Conservation (phyloP, 1,284 basidiomycete genomes). For the Tremellales sp. region DNA sequence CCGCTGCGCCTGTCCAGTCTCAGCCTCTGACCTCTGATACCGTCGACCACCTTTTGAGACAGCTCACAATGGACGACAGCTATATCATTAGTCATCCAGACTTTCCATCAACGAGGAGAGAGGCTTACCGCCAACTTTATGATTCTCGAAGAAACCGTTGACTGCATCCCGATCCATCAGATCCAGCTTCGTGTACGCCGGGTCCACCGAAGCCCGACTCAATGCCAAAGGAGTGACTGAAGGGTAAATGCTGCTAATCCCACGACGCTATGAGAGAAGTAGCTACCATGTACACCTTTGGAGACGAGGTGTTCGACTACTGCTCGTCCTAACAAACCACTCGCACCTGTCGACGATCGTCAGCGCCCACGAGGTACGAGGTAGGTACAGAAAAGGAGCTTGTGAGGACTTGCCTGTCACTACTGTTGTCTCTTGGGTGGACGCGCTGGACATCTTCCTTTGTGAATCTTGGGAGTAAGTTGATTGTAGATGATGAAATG, state of each 20-base stretch:
- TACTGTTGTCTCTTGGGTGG: no score
- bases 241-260: no score
- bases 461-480: no score
- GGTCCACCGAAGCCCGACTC: constrained; percentile 37
- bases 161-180: constrained; percentile 48
- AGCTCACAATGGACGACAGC: constrained; percentile 50
- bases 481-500: no score
- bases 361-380: no score
- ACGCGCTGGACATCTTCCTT: no score
- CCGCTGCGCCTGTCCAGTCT: constrained; percentile 46
- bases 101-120: not conserved
- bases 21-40: no score
- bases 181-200: constrained; percentile 48
- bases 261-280: no score
- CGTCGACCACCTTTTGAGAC: not conserved
- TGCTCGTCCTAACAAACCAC: constrained; percentile 53
- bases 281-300: constrained; percentile 10
- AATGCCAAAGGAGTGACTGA: constrained; percentile 49
- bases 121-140: constrained; percentile 42
- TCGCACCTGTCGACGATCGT: constrained; percentile 45
- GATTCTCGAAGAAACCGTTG: constrained; percentile 40
- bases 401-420: no score
- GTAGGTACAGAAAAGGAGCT: no score
- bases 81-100: constrained; percentile 2
- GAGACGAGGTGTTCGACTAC: constrained; percentile 34